Percentiles rank a stretch among this genome's conserved stretches.
Conservation (phyloP, 116 monocot genomes). For the Thalassia testudinum region DNA sequence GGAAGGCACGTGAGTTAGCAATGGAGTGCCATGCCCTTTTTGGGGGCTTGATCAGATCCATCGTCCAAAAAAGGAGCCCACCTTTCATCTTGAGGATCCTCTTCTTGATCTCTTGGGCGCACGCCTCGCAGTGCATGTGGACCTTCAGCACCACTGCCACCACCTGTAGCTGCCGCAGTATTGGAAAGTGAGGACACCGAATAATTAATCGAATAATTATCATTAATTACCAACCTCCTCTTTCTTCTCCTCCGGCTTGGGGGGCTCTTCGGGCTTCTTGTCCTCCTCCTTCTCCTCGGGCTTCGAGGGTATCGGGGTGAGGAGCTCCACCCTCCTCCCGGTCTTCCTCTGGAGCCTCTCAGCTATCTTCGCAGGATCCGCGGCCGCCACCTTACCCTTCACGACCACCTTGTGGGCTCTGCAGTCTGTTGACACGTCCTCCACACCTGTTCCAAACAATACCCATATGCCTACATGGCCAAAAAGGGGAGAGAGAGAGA, state of each 20-base stretch:
- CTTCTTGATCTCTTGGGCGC: slow-evolving; percentile 56
- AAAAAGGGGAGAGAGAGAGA: background rate
- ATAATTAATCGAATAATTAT: too few species aligned
- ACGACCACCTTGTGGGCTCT: slow-evolving; percentile 18
- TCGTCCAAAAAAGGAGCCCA: background rate
- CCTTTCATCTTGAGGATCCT: slow-evolving; percentile 71
- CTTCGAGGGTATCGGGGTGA: too few species aligned
- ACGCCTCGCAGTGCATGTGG: slow-evolving; percentile 76
- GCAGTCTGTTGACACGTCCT: slow-evolving; percentile 24
- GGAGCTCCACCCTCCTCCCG: too few species aligned
- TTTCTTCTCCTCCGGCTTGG: background rate
- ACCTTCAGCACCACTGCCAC: slow-evolving; percentile 52
- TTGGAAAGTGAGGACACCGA: background rate
- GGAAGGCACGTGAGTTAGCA: background rate
- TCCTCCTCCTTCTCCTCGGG: slow-evolving; percentile 6
- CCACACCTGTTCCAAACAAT: slow-evolving; percentile 22
- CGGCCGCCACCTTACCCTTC: too few species aligned
- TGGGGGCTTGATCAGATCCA: background rate
- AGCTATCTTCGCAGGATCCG: too few species aligned
- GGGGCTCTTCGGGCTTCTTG: slow-evolving; percentile 20
- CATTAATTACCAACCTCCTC: background rate
- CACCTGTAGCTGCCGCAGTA: slow-evolving; percentile 24
- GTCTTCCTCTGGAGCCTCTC: too few species aligned
- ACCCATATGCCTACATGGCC: too few species aligned
- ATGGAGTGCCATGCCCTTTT: background rate